phyloP scores from a whole-genome alignment of 345 rosid genomes.

The Pugionium dolabratum region DNA sequence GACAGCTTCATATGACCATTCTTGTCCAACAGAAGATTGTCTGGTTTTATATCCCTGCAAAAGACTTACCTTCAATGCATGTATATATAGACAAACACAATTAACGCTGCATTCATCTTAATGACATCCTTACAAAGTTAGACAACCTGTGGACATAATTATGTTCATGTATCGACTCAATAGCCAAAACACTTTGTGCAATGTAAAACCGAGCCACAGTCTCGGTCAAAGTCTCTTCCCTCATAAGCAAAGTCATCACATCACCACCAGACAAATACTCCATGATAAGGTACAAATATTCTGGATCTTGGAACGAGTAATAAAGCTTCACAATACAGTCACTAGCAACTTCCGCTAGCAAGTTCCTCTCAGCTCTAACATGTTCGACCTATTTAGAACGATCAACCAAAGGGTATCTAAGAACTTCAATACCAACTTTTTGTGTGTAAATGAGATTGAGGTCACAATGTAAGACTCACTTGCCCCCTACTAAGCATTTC shows the following conservation, averaged over 20 bases:
- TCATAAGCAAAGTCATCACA: constrained; percentile 86
- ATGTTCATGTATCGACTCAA: constrained; percentile 91
- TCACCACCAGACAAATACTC: constrained; percentile 97
- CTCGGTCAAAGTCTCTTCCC: constrained; percentile 95
- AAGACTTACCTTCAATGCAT: constrained; percentile 25
- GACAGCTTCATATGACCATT: constrained; percentile 92
- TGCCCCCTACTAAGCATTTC: constrained; percentile 99
- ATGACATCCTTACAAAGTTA: constrained; percentile 10
- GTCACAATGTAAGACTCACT: constrained; percentile 50
- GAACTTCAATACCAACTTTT: neutral
- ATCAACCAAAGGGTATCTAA: constrained; percentile 15
- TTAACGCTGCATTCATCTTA: constrained; percentile 7
- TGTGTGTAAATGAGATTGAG: neutral
- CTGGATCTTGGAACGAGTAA: constrained; percentile 86
- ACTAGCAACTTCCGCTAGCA: constrained; percentile 93
- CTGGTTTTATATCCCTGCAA: constrained; percentile 94
- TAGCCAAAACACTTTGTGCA: constrained; percentile 85
- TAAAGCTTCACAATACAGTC: constrained; percentile 90
- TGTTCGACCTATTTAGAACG: constrained; percentile 68
- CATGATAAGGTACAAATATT: constrained; percentile 81
- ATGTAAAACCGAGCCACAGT: constrained; percentile 86
- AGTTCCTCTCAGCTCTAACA: constrained; percentile 91
- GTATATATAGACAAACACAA: neutral
- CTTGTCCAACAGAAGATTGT: constrained; percentile 86
- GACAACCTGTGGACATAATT: constrained; percentile 87